phyloP scores from a whole-genome alignment of 2,329 filamentous ascomycete species.

The Graphilbum sp. region DNA sequence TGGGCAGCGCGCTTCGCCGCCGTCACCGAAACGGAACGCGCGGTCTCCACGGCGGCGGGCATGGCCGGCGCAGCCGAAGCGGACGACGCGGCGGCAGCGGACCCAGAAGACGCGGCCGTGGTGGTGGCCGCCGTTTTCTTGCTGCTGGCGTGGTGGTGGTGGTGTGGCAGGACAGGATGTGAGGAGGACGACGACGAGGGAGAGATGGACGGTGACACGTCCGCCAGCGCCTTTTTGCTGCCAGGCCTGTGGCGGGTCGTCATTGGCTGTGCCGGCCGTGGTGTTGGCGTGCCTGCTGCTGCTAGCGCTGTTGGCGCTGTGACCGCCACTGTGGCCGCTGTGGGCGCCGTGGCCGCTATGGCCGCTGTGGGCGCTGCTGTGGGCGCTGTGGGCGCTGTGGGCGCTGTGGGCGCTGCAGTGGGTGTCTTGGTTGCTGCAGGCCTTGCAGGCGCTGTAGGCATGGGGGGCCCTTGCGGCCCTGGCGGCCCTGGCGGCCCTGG shows the following conservation, averaged over 20 bases:
- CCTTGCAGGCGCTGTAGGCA: slow-evolving; percentile 8
- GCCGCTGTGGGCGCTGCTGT: neutral
- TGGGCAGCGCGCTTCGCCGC: slow-evolving; percentile 6
- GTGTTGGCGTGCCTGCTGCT: neutral
- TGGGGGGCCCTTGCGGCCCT: too few species aligned
- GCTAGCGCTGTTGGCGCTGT: neutral
- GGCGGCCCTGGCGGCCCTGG: too few species aligned
- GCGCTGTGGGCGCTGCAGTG: neutral
- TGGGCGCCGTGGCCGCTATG: neutral
- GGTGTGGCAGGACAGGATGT: neutral
- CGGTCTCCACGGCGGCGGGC: slow-evolving; percentile 6
- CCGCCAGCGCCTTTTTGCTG: slow-evolving; percentile 4
- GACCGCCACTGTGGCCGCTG: neutral
- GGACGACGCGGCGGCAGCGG: slow-evolving; percentile 1
- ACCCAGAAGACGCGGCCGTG: slow-evolving; percentile 1
- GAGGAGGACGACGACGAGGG: neutral
- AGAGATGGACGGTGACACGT: slow-evolving; percentile 11
- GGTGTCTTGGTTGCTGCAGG: slow-evolving; percentile 10
- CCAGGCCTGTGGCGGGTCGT: neutral
- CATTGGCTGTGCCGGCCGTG: neutral
- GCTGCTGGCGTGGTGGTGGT: neutral
- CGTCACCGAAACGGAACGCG: slow-evolving; percentile 4
- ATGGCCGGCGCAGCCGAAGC: slow-evolving; percentile 3
- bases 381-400: neutral
- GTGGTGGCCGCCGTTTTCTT: slow-evolving; percentile 2